Evolutionary conservation across 108 stramenopile genomes (phyloP).

Genomic region (Nitzschia palea): DNA sequence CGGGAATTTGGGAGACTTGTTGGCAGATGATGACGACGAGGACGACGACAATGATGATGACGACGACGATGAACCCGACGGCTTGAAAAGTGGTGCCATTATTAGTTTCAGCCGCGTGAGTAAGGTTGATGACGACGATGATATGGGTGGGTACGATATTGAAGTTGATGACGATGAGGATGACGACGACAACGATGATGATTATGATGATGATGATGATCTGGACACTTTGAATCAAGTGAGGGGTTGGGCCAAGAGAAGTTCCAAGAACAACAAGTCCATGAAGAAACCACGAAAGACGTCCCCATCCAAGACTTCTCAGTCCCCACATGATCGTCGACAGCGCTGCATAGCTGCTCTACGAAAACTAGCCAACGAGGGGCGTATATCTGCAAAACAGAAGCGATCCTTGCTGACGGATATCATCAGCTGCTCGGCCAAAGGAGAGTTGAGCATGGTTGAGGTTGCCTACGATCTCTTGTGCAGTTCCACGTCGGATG

Average conservation of each 20-base stretch:
- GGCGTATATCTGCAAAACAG: constrained; percentile 71
- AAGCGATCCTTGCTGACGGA: constrained; percentile 81
- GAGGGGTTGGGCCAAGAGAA: background rate
- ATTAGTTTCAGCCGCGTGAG: constrained; percentile 35
- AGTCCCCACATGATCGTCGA: constrained; percentile 19
- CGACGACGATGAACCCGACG: constrained; percentile 7
- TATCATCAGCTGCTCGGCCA: constrained; percentile 75
- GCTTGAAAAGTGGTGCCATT: constrained; percentile 26
- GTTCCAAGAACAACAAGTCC: background rate
- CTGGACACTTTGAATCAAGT: background rate
- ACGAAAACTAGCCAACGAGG: constrained; percentile 61
- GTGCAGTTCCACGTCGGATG: constrained; percentile 13
- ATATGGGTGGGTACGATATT: no score
- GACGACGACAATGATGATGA: constrained; percentile 41
- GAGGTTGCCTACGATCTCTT: constrained; percentile 80
- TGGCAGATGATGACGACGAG: constrained; percentile 33
- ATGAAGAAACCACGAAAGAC: constrained; percentile 1
- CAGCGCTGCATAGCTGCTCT: constrained; percentile 69
- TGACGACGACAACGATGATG: constrained; percentile 39
- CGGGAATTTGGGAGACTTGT: constrained; percentile 46
- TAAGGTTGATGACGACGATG: constrained; percentile 33
- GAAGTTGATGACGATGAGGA: constrained; percentile 21
- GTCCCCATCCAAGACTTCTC: constrained; percentile 1
- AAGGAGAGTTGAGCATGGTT: constrained; percentile 72
- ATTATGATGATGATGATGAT: constrained; percentile 40